Evolutionary conservation across 768 basidiomycete genomes (phyloP).

Genomic region (Tulasnella sp.): DNA sequence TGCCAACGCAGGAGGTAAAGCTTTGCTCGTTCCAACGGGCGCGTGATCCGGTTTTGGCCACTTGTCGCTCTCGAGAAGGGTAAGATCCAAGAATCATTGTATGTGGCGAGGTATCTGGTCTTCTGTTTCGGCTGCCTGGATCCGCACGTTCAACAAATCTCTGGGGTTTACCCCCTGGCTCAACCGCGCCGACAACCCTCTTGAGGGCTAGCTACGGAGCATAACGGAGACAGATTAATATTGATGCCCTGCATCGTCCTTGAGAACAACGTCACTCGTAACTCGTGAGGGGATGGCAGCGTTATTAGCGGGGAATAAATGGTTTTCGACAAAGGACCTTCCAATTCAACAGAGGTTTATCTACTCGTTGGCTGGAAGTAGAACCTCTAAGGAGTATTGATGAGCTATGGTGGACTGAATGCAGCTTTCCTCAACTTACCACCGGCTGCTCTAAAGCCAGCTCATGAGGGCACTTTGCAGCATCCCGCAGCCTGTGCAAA

Average conservation of each 20-base stretch:
- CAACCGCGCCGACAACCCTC: no score
- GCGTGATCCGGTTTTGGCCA: conserved; percentile 27
- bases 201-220: no score
- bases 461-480: not conserved
- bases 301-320: no score
- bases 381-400: not conserved
- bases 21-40: not conserved
- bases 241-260: no score
- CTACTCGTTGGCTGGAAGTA: not conserved
- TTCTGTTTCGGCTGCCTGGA: no score
- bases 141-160: no score
- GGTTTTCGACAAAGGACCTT: not conserved
- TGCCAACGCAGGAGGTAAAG: conserved; percentile 13
- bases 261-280: no score
- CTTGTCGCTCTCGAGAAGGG: not conserved
- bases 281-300: no score
- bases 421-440: not conserved
- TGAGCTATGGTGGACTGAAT: not conserved
- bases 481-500: not conserved
- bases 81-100: no score
- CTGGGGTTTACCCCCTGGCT: no score
- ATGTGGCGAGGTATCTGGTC: no score
- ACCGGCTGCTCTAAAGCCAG: not conserved
- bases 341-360: not conserved
- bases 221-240: no score